A percentile compares a stretch with the other conserved stretches of the same genome.
Conservation (phyloP, 495 filamentous ascomycete genomes). For the Thermothielavioides terrestris region DNA sequence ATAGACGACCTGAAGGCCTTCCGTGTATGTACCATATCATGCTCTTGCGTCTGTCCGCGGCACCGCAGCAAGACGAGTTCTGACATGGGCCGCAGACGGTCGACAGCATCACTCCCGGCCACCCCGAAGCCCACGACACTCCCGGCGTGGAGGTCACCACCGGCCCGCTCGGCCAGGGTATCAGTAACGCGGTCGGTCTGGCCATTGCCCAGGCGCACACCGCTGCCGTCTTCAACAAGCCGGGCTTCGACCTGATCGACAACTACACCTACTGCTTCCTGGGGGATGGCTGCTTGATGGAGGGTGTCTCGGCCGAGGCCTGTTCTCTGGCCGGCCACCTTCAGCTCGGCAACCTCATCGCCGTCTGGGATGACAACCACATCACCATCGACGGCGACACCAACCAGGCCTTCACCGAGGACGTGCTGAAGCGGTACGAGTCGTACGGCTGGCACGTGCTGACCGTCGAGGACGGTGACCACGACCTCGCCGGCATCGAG, state of each 20-base stretch:
- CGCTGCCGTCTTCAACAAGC: slow-evolving; percentile 91
- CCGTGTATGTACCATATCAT: slow-evolving; percentile 88
- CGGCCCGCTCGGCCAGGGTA: slow-evolving; percentile 91
- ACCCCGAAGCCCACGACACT: slow-evolving; percentile 94
- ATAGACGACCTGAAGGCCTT: slow-evolving; percentile 92
- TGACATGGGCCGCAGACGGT: slow-evolving; percentile 46
- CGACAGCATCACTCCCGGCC: slow-evolving; percentile 91
- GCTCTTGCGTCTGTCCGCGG: not conserved
- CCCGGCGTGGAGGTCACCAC: slow-evolving; percentile 97
- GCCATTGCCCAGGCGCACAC: slow-evolving; percentile 91
- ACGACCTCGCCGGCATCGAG: slow-evolving; percentile 82
- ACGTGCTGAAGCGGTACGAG: slow-evolving; percentile 92
- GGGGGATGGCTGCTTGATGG: slow-evolving; percentile 97
- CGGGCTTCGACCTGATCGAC: slow-evolving; percentile 80
- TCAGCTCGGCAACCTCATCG: slow-evolving; percentile 94
- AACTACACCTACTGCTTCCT: slow-evolving; percentile 97
- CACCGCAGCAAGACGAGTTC: not conserved
- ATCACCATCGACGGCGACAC: slow-evolving; percentile 91
- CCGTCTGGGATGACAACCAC: slow-evolving; percentile 96
- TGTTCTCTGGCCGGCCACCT: slow-evolving; percentile 89
- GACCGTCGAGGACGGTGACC: slow-evolving; percentile 81
- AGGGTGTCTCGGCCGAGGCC: slow-evolving; percentile 92
- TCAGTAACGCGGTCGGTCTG: slow-evolving; percentile 90
- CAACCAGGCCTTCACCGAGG: slow-evolving; percentile 92
- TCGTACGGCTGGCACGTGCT: slow-evolving; percentile 94